These are phyloP conservation scores for Myriosclerotinia duriaeana DNA, from an alignment of 2,329 filamentous ascomycete species.

Conservation along the genomic window DNA sequence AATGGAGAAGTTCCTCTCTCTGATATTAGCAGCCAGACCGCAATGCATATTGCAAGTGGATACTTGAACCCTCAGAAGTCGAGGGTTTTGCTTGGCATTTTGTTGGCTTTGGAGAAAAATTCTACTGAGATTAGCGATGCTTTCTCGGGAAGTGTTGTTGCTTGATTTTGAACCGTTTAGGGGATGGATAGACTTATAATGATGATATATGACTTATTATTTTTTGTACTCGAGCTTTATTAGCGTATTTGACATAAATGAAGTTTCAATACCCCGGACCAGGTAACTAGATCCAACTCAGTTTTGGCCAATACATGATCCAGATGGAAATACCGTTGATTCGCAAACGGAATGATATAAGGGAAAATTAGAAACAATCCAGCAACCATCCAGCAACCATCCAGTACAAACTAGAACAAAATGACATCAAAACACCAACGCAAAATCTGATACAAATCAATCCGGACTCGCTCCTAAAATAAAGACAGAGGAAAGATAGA, in stretches of 20 bases:
- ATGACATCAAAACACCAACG: too few species aligned
- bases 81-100: slow-evolving; percentile 48
- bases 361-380: too few species aligned
- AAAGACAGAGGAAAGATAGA: not conserved
- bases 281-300: too few species aligned
- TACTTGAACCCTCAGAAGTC: slow-evolving; percentile 58
- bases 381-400: too few species aligned
- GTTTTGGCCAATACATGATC: too few species aligned
- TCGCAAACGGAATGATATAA: too few species aligned
- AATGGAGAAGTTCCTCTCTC: slow-evolving; percentile 44
- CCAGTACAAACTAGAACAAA: too few species aligned
- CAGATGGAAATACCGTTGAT: too few species aligned
- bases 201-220: not conserved
- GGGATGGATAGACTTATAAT: not conserved
- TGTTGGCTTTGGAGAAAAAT: slow-evolving; percentile 32
- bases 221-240: not conserved
- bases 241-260: not conserved
- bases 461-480: not conserved
- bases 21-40: slow-evolving; percentile 30
- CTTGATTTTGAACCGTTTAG: not conserved
- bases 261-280: too few species aligned
- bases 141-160: slow-evolving; percentile 21
- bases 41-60: slow-evolving; percentile 46
- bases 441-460: too few species aligned
- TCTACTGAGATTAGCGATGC: slow-evolving; percentile 30